phyloP scores from a whole-genome alignment of 352 stramenopile genomes.

The Phytophthora cactorum region DNA sequence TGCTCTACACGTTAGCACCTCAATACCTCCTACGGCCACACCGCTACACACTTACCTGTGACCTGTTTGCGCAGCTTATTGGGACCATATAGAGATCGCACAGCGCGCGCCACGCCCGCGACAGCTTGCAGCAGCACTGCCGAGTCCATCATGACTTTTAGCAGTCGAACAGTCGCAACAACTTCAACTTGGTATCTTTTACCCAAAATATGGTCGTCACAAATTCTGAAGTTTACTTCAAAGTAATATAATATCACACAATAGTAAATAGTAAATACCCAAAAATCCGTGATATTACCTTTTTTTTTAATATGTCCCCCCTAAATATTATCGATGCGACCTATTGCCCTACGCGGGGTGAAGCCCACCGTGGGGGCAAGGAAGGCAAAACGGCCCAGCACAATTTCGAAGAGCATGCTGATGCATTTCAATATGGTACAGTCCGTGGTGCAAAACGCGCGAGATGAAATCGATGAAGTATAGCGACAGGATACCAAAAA shows the following conservation, averaged over 20 bases:
- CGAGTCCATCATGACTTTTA: background rate
- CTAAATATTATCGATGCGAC: no score
- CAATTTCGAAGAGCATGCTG: no score
- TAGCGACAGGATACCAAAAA: no score
- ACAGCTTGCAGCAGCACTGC: constrained; percentile 28
- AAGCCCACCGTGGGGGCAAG: no score
- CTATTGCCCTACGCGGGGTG: no score
- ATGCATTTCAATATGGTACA: no score
- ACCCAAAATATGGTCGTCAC: background rate
- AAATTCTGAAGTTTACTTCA: background rate
- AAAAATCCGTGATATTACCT: no score
- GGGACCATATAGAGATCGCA: constrained; percentile 36
- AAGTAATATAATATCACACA: background rate
- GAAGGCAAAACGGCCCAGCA: no score
- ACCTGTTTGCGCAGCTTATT: constrained; percentile 39
- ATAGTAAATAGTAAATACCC: no score
- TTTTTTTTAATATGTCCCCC: no score
- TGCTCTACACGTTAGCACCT: background rate
- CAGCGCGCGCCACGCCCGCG: constrained; percentile 18
- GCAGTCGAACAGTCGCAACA: background rate
- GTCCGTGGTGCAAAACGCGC: no score
- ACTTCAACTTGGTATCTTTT: background rate
- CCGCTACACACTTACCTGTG: constrained; percentile 8
- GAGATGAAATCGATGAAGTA: no score
- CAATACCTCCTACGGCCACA: background rate